Evolutionary conservation across 345 rosid species (phyloP), one percentile per base, ranked within the genome.

Genomic region (Turnera subulata): DNA sequence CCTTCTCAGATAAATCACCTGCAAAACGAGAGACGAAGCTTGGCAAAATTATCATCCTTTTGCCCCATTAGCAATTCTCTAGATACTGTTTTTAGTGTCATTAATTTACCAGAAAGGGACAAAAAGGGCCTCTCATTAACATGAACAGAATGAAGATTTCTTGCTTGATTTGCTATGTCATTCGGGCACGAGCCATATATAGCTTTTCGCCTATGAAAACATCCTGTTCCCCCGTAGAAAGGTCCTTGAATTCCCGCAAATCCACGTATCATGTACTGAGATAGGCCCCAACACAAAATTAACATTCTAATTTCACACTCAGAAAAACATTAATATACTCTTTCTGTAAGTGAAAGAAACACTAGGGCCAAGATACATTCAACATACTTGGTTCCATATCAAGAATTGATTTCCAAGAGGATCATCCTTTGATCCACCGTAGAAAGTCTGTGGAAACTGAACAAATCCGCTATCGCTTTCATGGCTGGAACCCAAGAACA

Each of bases 141-240:
- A 56, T 51, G 11, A 22, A 40, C 17, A 12, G 58, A 66, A 32
- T 64, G 38, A 44, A 63, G 61, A 63, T 8, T 38, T 48, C 10
- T 26, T 20, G 64, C 71, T 52, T 62, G 26, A 11, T 35, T 32
- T 29, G 5, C 35, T 14, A 52, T 15, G 11, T 76, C 77, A 0
- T 71, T 56, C 0, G 84, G 73, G 46, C 71, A 60, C 1, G 66
- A 33, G 12, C 89, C 87, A 22, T 84, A 87, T 5, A 87, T 78
- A 15, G 81, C 82, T 78, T 79, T 76, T 62, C 87, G 66, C 46
- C 80, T 77, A n/a, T 77, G 89, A 37, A 90, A 75, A 19, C 89
- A 69, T 50, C 93, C 91, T 1, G 95, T 61, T 3, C 91, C 95
- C 0, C 1, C 35, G 15, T 87, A 90, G 1, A 19, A 6, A 1